Percentiles rank a stretch among this genome's conserved stretches.
Conservation (phyloP, 495 filamentous ascomycete genomes). For the Haplographium delicatum region DNA sequence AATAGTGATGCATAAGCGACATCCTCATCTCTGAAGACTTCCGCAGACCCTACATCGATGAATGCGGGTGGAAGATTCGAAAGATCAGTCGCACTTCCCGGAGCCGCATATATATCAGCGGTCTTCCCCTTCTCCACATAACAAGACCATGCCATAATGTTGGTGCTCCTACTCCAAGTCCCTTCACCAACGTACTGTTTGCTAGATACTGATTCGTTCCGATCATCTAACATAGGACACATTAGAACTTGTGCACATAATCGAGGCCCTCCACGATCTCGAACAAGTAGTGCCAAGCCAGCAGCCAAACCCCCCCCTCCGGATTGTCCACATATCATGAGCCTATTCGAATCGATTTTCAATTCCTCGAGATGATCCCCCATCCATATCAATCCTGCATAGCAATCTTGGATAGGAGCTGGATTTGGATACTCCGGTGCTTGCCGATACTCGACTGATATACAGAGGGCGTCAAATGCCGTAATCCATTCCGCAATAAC, state of each 20-base stretch:
- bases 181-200: neutral
- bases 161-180: neutral
- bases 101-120: too few relatives aligned
- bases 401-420: slow-evolving; percentile 31
- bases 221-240: slow-evolving; percentile 42
- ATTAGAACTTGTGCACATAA: slow-evolving; percentile 29
- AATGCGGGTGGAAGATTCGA: slow-evolving; percentile 32
- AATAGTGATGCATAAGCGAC: slow-evolving; percentile 35
- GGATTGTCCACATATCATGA: slow-evolving; percentile 33
- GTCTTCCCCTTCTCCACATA: too few relatives aligned
- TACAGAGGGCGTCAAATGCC: slow-evolving; percentile 23
- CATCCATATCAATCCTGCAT: slow-evolving; percentile 30
- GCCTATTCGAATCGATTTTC: slow-evolving; percentile 31
- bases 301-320: slow-evolving; percentile 38
- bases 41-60: slow-evolving; percentile 34
- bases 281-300: slow-evolving; percentile 28
- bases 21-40: slow-evolving; percentile 40
- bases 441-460: slow-evolving; percentile 36
- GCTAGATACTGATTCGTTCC: slow-evolving; percentile 8
- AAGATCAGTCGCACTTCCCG: slow-evolving; percentile 30
- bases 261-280: slow-evolving; percentile 28
- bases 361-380: slow-evolving; percentile 22
- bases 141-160: neutral
- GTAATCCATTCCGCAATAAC: neutral
- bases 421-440: slow-evolving; percentile 37